Base-by-base conservation (phyloP, 805 yeast genomes). In the Kluyveromyces siamensis region DNA sequence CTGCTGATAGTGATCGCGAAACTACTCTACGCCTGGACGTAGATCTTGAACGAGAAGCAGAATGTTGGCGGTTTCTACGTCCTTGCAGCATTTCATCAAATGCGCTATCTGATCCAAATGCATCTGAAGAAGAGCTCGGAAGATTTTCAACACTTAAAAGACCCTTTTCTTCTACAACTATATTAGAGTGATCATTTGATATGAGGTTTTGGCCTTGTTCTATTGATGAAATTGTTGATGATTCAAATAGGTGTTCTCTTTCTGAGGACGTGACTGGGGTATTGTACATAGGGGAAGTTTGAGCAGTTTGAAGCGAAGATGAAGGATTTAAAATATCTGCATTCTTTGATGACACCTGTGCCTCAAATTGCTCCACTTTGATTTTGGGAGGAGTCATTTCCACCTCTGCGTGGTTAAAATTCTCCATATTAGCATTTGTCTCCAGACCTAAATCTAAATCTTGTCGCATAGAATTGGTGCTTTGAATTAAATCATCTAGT, bases 1-100 rank as follows among this genome's bases (percentile, higher is more conserved):
- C 65, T 8, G 61, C 59, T 2, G 62, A 56, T 25, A 55, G 27
- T 19, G 59, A 54, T 21, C 56, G 46, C 13, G 61, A 53, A 17
- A 27, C 9, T 2, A 19, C 27, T 8, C 58, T 49, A 14, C 55
- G 44, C n/a, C 51, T 49, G 40, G 56, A 42, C 2, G 52, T 38
- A 25, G 56, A 48, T 9, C 60, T 48, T 18, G 51, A 45, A 10
- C 48, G 50, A 9, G 61, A 54, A n/a, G 35, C 43, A 18, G 54
- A 52, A 36, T 52, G 52, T 27, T 57, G 54, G 49, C 59, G 52
- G n/a, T 43, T 47, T 41, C 55, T 59, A 41, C 67, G 55, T 9
- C 64, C 67, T 39, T 54, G 51, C n/a, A 62, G 53, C 59, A 59
- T 61, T 33, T 38, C 17, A 16, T 44, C 47, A 40, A 43, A 43